Base-by-base conservation (phyloP, 2,329 filamentous ascomycete genomes). In the Alternaria viburni region DNA sequence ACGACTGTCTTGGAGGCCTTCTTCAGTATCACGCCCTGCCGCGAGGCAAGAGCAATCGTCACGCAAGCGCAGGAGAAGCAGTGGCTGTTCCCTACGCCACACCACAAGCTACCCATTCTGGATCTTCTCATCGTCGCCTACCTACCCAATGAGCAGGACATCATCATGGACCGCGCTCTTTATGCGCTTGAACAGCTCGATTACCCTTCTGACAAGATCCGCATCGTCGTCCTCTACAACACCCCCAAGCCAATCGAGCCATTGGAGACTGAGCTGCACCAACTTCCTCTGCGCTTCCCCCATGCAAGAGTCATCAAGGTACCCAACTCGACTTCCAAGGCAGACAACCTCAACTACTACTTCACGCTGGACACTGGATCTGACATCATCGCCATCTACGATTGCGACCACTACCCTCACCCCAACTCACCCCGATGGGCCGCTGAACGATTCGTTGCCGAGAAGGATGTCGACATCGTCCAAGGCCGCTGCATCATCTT, bases 351-450 rank as follows among this genome's bases (percentile, higher is more conserved):
- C 54, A 85, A 85, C 73, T 80, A 83, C 69, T 85, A 83, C 68
- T 80, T 83, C 67, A 78, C 75, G 5, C 70, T 83, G 17, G 72
- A 83, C 19, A 83, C 81, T 8, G 81, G 80, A 19, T 79, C 83
- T 5, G 81, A 85, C 44, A 72, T 84, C 46, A 83, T 81, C 62
- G 82, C 82, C 15, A 83, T 85, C 51, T 85, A 83, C 67, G 83
- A 85, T 67, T 84, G 81, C 62, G 83, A 85, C 64, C 83, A 85
- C 70, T 84, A 84, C 58, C 81, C 83, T 7, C 83, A 85, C 59
- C 83, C 83, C 2, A 81, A 85, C 68, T 82, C 80, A 25, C 81
- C 82, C 8, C 74, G 83, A 12, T 85, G 83, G 83, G 83, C 83
- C 15, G 80, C 80, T 12, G 83, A 85, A 66, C 78, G 82, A 46